Conservation (phyloP, 2,329 filamentous ascomycete genomes). For the Monosporascus sp. region DNA sequence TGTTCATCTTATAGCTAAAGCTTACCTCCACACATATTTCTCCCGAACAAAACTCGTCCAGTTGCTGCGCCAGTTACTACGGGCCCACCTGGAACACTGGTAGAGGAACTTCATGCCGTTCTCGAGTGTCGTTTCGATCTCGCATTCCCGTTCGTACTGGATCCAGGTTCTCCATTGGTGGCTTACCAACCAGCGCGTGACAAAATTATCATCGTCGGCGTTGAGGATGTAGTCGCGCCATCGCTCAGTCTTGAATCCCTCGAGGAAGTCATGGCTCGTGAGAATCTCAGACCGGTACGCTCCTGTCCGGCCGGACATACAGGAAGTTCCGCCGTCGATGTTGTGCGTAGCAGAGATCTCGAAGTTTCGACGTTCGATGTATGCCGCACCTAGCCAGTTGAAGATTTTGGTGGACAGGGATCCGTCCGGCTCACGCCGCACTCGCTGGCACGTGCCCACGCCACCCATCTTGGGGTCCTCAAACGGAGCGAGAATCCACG, state of each 20-base stretch:
- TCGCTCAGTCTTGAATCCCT: conserved; percentile 86
- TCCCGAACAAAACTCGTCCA: conserved; percentile 84
- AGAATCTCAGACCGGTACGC: conserved; percentile 88
- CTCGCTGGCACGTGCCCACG: conserved; percentile 85
- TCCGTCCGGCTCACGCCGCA: conserved; percentile 62
- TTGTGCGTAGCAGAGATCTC: conserved; percentile 94
- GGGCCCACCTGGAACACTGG: conserved; percentile 90
- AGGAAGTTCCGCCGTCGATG: conserved; percentile 92
- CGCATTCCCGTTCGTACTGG: conserved; percentile 86
- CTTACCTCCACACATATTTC: conserved; percentile 81
- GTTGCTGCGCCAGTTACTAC: conserved; percentile 97
- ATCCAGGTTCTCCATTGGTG: conserved; percentile 93
- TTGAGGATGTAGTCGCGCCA: conserved; percentile 88
- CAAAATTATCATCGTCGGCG: conserved; percentile 97
- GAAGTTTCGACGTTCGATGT: conserved; percentile 91
- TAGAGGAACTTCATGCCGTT: conserved; percentile 84
- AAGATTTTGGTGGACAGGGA: conserved; percentile 61
- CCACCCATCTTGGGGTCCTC: conserved; percentile 80
- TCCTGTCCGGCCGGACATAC: conserved; percentile 90
- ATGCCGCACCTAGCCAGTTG: conserved; percentile 87
- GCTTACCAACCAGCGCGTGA: conserved; percentile 90
- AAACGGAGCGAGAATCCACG: conserved; percentile 90
- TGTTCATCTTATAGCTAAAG: too few relatives aligned
- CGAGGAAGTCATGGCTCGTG: conserved; percentile 76
- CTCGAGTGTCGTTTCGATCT: conserved; percentile 89